Evolutionary conservation across 768 basidiomycete species (phyloP).

Genomic region (Russula brevipes): DNA sequence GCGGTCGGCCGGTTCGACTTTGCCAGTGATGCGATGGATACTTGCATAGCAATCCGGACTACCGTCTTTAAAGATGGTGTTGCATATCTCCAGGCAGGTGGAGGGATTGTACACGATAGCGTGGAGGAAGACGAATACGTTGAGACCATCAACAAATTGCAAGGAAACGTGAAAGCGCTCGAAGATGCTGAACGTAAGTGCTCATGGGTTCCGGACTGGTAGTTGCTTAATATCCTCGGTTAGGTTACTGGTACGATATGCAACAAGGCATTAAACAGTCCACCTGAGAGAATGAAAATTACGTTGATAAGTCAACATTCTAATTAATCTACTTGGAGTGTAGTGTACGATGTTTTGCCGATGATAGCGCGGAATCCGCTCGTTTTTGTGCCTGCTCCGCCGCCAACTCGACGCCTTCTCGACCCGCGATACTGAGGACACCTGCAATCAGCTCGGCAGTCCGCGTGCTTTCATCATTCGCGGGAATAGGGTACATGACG

Average conservation of each 20-base stretch:
- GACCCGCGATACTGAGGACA: conserved; percentile 82
- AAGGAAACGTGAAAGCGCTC: conserved; percentile 79
- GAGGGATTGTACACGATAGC: conserved; percentile 95
- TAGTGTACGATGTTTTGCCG: conserved; percentile 19
- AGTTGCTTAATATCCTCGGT: conserved; percentile 26
- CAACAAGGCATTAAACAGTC: conserved; percentile 35
- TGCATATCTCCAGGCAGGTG: conserved; percentile 92
- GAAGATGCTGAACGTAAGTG: conserved; percentile 82
- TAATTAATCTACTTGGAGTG: conserved; percentile 21
- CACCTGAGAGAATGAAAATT: neutral
- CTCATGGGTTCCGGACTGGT: neutral
- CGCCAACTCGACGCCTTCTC: conserved; percentile 58
- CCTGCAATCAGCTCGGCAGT: conserved; percentile 90
- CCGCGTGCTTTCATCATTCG: conserved; percentile 92
- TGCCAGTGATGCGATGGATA: conserved; percentile 91
- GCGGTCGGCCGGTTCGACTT: conserved; percentile 99
- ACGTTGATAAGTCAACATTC: neutral
- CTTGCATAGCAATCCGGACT: conserved; percentile 96
- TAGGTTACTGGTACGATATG: conserved; percentile 68
- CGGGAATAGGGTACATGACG: conserved; percentile 97
- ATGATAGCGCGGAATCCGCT: conserved; percentile 9
- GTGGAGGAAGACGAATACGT: conserved; percentile 96
- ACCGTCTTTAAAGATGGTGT: conserved; percentile 94
- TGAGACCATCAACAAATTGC: conserved; percentile 94
- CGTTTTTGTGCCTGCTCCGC: conserved; percentile 29